Base-by-base conservation (phyloP, 1,284 basidiomycete species). In the Fistulina hepatica region DNA sequence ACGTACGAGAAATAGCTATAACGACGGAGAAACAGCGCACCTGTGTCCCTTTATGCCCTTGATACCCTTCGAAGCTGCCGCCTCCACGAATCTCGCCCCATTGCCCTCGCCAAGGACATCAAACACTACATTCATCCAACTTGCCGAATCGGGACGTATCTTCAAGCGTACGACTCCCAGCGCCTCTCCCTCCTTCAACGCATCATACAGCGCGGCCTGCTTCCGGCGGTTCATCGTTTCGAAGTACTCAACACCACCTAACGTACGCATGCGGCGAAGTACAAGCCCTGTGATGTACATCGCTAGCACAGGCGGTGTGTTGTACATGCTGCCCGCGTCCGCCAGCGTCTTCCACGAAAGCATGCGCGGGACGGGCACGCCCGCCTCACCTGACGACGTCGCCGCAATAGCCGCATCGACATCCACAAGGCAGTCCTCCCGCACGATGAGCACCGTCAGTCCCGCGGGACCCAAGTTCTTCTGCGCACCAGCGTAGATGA, bases 381-480 rank as follows among this genome's bases (percentile, higher is more conserved):
- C n/a, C n/a, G n/a, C n/a, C n/a, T n/a, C n/a, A n/a, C n/a, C n/a
- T n/a, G n/a, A n/a, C 11, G 82, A 77, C 34, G 84, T 85, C 39
- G 86, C 67, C 52, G 65, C 65, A n/a, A 76, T 71, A 0, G 89
- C 85, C 6, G 75, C 78, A 50, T 90, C 82, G 27, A 85, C 80
- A 54, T 86, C 83, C 50, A 91, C 88, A 51, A 95, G 68, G 54
- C 95, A 81, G 59, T 95, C 90, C 47, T 93, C 78, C 22, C 89
- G 78, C 13, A 97, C 89, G 57, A 99, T 94, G 45, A 94, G 67
- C 52, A 98, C 76, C 4, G 92, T 94, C 17, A 95, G 67, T 3
- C 95, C 95, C 0, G 93, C 81, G 2, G 95, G 95, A 4, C 94
- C 95, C 36, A 98, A 70, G 58, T 99, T 99, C 71, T 99, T 99